Conservation (phyloP, 345 rosid genomes). For the Corchorus olitorius region DNA sequence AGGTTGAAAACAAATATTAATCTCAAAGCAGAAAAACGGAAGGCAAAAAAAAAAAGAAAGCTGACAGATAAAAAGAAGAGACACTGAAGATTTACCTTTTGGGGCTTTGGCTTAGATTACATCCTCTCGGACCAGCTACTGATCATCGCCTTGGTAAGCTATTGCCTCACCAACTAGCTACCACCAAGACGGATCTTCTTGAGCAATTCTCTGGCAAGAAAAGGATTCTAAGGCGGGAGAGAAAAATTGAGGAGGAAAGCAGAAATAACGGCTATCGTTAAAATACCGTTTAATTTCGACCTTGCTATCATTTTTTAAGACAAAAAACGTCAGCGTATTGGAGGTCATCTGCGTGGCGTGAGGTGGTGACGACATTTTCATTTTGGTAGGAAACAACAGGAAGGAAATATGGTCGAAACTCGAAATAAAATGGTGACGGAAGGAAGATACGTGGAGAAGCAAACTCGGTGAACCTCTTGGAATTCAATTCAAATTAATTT, state of each 20-base stretch:
- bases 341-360: background rate
- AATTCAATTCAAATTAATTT: background rate
- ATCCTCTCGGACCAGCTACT: background rate
- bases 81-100: background rate
- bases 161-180: background rate
- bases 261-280: background rate
- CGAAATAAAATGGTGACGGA: background rate
- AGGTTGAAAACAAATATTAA: background rate
- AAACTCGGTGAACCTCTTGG: too few species aligned
- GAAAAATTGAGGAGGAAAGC: background rate
- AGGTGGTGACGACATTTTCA: constrained; percentile 5
- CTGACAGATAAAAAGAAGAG: background rate
- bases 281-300: background rate
- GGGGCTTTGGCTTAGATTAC: background rate
- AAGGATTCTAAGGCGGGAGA: background rate
- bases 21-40: background rate
- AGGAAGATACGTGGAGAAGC: background rate
- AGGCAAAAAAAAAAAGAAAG: background rate
- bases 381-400: background rate
- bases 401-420: background rate
- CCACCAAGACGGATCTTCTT: background rate
- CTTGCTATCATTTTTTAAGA: background rate
- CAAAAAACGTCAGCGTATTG: background rate
- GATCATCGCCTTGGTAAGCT: background rate
- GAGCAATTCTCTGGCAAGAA: background rate